Conservation (phyloP, 768 basidiomycete species). For the Leucosporidium yakuticum region DNA sequence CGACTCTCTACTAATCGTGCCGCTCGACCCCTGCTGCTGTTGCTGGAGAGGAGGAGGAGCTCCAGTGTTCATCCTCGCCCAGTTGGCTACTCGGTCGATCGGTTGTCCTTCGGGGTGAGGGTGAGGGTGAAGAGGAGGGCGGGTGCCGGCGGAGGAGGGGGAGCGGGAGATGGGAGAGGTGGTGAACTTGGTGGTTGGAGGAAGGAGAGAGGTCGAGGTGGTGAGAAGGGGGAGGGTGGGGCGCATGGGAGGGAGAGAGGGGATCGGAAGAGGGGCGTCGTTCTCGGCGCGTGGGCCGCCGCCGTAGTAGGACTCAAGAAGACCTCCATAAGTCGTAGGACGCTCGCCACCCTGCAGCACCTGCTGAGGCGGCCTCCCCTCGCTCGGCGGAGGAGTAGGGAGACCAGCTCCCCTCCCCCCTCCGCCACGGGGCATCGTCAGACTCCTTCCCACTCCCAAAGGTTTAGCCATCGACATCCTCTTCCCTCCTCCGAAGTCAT, state of each 20-base stretch:
- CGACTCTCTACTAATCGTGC: background rate
- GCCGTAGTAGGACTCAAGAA: background rate
- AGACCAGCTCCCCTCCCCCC: background rate
- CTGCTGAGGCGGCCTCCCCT: background rate
- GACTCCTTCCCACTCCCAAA: background rate
- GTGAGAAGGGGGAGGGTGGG: background rate
- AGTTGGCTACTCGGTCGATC: conserved; percentile 27
- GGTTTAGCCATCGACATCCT: background rate
- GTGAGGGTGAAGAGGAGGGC: no score
- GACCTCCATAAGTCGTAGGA: background rate
- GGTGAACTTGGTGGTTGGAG: background rate
- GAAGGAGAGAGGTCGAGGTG: background rate
- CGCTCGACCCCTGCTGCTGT: no score
- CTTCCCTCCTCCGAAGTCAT: background rate
- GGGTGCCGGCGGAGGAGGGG: background rate
- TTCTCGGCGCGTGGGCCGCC: background rate
- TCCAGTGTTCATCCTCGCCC: conserved; percentile 17
- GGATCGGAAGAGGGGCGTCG: background rate
- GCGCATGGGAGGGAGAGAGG: background rate
- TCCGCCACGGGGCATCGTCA: background rate
- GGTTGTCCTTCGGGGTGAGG: conserved; percentile 17
- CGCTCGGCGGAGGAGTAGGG: background rate
- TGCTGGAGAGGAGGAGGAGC: background rate
- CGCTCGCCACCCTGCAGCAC: background rate
- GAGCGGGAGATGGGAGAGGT: background rate